These are phyloP conservation scores for Leishmania aethiopica DNA, from an alignment of 208 protist genomes.

Conservation along the genomic window DNA sequence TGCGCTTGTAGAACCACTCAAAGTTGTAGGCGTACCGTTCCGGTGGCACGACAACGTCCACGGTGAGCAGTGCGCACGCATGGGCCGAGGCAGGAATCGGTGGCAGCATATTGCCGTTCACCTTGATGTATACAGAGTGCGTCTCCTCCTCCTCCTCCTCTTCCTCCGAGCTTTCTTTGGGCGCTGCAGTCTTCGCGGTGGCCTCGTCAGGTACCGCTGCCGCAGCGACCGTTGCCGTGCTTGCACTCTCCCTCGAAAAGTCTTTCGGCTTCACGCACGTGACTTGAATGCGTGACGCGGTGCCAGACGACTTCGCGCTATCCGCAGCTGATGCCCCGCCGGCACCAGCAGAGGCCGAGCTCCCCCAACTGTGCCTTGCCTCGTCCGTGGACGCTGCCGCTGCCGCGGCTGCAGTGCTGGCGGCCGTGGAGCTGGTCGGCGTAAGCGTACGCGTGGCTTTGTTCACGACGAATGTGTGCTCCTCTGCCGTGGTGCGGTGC, in stretches of 20 bases:
- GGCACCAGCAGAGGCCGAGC: background rate
- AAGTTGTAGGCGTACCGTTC: slow-evolving; percentile 61
- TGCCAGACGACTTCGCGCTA: slow-evolving; percentile 4
- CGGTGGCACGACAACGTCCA: slow-evolving; percentile 83
- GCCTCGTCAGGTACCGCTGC: background rate
- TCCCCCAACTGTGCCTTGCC: slow-evolving; percentile 1
- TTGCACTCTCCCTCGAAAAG: background rate
- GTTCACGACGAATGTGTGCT: slow-evolving; percentile 32
- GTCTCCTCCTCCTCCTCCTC: slow-evolving; percentile 5
- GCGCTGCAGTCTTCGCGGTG: background rate
- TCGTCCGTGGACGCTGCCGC: background rate
- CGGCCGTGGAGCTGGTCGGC: background rate
- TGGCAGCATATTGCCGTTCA: slow-evolving; percentile 40
- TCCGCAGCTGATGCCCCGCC: background rate
- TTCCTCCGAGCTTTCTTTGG: background rate
- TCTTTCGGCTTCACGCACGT: slow-evolving; percentile 12
- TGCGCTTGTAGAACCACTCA: slow-evolving; percentile 86
- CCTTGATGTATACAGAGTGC: slow-evolving; percentile 29
- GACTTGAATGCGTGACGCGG: slow-evolving; percentile 26
- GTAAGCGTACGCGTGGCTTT: slow-evolving; percentile 23
- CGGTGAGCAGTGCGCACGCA: slow-evolving; percentile 55
- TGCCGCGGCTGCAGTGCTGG: background rate
- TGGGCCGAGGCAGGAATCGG: slow-evolving; percentile 54
- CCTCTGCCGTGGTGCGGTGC: slow-evolving; percentile 3
- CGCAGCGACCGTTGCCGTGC: background rate